Evolutionary conservation across 768 basidiomycete species (phyloP), one percentile per base, ranked within the genome.

Genomic region (Pulveroboletus frians): DNA sequence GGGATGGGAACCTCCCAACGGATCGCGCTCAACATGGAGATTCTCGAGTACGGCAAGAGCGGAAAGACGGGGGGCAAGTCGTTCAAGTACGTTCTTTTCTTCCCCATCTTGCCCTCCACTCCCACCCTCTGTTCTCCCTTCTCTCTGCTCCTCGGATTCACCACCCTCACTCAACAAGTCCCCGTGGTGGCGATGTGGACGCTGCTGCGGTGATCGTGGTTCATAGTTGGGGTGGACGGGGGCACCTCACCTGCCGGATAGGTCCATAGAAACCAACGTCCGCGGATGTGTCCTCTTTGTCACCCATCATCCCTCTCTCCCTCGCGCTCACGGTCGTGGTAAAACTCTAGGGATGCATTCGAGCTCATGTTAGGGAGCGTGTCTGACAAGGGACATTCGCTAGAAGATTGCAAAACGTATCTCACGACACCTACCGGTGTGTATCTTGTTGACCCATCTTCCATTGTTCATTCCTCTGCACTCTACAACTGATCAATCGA

Each of bases 361-460:
- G 75, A 79, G 30, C 79, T 82, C 59, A 95, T 95, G 92, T 69
- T 98, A 14, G 71, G 81, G 41, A 92, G 89, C 58, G 81, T 97
- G 5, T 72, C 77, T 1, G 76, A 71, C 43, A 85, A 85, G 32
- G 85, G 85, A 0, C 81, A 89, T 57, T 80, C 83, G 4, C 89
- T 95, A 54, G 85, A 91, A n/a, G 81, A 86, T 38, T 97, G 92
- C 70, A 86, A 86, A 63, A 75, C 85, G 32, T 73, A 83, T 39
- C 73, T 96, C 40, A 76, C 79, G 55, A 71, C 85, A 51, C 85
- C 90, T 23, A 34, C 17, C 18, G 60, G 62, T 92, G 51, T 47
- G 81, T 67, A 38, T 18, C 1, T 30, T 17, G 23, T 26, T 11
- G 31, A 23, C 35, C 26, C 34, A n/a, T 47, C 21, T 17, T 14